Base-by-base conservation (phyloP, 2,329 filamentous ascomycete species). In the Beauveria varroae region DNA sequence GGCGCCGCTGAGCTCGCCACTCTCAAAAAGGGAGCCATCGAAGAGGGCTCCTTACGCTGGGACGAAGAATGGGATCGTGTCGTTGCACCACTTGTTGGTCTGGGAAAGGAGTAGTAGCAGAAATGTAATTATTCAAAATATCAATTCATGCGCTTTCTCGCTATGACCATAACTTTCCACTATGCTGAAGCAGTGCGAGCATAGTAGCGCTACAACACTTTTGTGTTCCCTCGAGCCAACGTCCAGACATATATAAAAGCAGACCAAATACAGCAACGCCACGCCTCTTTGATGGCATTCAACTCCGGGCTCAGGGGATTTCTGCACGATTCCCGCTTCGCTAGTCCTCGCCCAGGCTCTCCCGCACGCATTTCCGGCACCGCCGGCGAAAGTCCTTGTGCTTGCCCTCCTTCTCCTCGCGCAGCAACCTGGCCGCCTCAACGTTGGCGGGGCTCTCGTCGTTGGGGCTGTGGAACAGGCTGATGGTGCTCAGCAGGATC, bases 361-460 rank as follows among this genome's bases (percentile, higher is more conserved):
- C 89, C 67, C 91, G 78, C 1, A 96, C 91, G 69, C 89, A 91
- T 71, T 84, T 86, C 69, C 92, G 80, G 63, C 92, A 93, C 64
- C 84, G 80, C 75, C 83, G 88, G 75, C 91, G 85, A 71, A 96
- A 99, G 56, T 93, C 90, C 70, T 80, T 85, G 63, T 77, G 75
- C 53, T 76, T 76, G 16, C 81, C 82, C 64, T 82, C 81, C 62
- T 78, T 75, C 70, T 96, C 90, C 69, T 95, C 91, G 57, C 95
- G 84, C 83, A 95, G 89, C 78, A 97, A 76, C 63, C 89, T 84
- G 12, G 93, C 95, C 3, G 95, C 95, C 78, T 98, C 93, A 30
- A 97, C 86, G 72, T 99, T 98, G 55, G 95, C 95, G 0, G 95
- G 91, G 68, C 89, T 93, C 80, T 98, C 95, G 70, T 96, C 91